A percentile compares a stretch with the other conserved stretches of the same genome.
phyloP scores from a whole-genome alignment of 805 yeast species.

The Saccharomycopsis lassenensis region DNA sequence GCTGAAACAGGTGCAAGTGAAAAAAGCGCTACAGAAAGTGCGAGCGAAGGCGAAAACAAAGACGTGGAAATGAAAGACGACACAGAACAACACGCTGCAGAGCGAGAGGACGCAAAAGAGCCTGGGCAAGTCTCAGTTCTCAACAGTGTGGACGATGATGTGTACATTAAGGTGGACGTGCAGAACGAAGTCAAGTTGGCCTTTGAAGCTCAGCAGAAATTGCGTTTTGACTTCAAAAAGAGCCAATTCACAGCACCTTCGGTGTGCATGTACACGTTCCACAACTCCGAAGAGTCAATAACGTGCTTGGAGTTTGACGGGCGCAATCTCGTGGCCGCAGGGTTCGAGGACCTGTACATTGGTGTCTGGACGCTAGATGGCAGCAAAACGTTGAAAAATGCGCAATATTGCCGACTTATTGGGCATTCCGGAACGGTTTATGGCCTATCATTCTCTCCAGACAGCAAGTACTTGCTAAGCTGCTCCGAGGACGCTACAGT shows the following conservation, averaged over 20 bases:
- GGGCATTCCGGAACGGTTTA: conserved; percentile 96
- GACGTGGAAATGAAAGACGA: no score
- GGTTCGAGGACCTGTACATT: conserved; percentile 85
- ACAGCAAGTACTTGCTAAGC: conserved; percentile 67
- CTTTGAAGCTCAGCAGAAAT: no score
- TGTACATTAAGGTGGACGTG: no score
- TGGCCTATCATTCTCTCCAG: conserved; percentile 85
- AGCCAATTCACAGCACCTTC: conserved; percentile 81
- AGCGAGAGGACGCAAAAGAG: no score
- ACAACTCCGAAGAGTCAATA: conserved; percentile 82
- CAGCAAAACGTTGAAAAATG: conserved; percentile 56
- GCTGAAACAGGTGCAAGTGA: no score
- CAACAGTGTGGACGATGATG: no score
- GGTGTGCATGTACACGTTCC: conserved; percentile 97
- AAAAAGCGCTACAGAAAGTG: no score
- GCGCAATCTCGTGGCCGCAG: conserved; percentile 80
- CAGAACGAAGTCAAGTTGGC: no score
- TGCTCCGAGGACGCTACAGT: conserved; percentile 89
- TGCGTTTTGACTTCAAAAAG: conserved; percentile 42
- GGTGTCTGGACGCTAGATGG: conserved; percentile 94
- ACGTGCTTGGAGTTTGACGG: conserved; percentile 83
- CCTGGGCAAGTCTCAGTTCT: no score
- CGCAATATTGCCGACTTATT: conserved; percentile 40
- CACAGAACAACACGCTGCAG: no score
- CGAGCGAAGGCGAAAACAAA: no score